A percentile compares a stretch with the other conserved stretches of the same genome.
Conservation (phyloP, 176 grass and related monocot species). For the Carex scoparia region DNA sequence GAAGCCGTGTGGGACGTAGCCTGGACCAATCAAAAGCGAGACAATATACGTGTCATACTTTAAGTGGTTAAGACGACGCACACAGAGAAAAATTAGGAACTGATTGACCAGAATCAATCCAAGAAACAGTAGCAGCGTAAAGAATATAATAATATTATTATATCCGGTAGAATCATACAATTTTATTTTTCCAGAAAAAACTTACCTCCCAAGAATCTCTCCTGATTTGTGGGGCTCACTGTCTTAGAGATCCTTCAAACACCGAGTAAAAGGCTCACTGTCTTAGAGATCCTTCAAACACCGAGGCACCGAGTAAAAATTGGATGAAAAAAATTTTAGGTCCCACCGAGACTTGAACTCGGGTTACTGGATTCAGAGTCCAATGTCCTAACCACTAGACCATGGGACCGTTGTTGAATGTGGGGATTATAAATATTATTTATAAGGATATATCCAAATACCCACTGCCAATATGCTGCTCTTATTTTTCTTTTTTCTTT, state of each 20-base stretch:
- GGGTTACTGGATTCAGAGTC: conserved; percentile 72
- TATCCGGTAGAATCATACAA: neutral
- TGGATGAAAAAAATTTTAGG: neutral
- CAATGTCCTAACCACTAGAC: conserved; percentile 68
- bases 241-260: neutral
- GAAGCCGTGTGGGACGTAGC: conserved; percentile 20
- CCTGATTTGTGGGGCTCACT: neutral
- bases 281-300: neutral
- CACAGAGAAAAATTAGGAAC: neutral
- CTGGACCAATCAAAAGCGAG: conserved; percentile 32
- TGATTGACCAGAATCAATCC: neutral
- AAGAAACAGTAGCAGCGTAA: too few relatives aligned
- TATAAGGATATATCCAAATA: too few relatives aligned
- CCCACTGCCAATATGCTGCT: too few relatives aligned
- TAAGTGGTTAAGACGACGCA: neutral
- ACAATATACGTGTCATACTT: neutral
- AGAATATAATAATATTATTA: too few relatives aligned
- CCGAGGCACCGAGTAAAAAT: neutral
- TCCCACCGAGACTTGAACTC: conserved; percentile 71
- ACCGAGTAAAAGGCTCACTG: neutral
- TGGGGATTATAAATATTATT: too few relatives aligned
- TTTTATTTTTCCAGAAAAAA: neutral
- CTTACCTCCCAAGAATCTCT: neutral
- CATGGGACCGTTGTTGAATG: conserved; percentile 24
- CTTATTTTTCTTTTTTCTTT: too few relatives aligned